phyloP scores from a whole-genome alignment of 148 eudicot genomes.

The Simmondsia chinensis region DNA sequence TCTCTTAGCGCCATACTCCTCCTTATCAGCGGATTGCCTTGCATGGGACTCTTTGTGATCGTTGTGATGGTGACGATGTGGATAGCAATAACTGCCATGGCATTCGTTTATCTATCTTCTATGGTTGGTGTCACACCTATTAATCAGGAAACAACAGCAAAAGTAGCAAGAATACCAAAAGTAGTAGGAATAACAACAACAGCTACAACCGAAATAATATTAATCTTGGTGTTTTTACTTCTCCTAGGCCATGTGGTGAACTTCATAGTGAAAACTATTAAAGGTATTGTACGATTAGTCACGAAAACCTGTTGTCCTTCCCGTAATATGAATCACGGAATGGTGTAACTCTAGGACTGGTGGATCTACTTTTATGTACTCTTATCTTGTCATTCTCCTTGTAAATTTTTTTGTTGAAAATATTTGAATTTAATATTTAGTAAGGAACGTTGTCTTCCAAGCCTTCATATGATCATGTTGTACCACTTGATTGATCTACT shows the following conservation, averaged over 20 bases:
- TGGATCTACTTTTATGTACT: too few relatives aligned
- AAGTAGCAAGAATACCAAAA: too few relatives aligned
- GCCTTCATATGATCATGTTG: too few relatives aligned
- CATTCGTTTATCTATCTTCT: constrained; percentile 5
- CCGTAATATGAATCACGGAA: too few relatives aligned
- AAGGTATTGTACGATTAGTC: neutral
- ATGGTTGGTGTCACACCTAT: neutral
- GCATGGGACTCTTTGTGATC: neutral
- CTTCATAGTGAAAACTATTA: neutral
- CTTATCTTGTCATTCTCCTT: too few relatives aligned
- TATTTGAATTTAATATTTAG: too few relatives aligned
- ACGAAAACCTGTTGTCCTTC: neutral
- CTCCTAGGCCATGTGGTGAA: neutral
- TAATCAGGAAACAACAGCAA: too few relatives aligned
- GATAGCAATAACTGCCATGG: constrained; percentile 10
- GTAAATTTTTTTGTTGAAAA: too few relatives aligned
- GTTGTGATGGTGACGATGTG: constrained; percentile 10
- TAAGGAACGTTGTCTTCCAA: too few relatives aligned
- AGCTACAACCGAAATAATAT: neutral
- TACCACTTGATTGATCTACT: too few relatives aligned
- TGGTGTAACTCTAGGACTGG: too few relatives aligned
- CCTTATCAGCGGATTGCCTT: constrained; percentile 19
- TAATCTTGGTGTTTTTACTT: neutral
- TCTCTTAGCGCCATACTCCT: constrained; percentile 11
- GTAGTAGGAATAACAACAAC: too few relatives aligned